phyloP scores from a whole-genome alignment of 176 grass and related monocot species.

The Aegilops longissima region DNA sequence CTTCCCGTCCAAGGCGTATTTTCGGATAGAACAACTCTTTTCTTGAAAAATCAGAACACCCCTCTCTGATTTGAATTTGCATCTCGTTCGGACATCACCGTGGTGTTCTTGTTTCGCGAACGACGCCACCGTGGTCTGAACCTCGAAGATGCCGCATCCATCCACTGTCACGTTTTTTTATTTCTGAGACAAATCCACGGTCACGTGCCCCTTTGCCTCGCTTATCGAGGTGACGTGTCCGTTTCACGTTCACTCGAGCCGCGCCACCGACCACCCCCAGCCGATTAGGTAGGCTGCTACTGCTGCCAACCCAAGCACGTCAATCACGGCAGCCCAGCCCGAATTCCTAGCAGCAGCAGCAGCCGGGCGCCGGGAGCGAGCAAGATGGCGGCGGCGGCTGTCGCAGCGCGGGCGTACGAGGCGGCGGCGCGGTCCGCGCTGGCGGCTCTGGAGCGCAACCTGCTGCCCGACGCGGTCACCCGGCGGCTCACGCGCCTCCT shows the following conservation, averaged over 20 bases:
- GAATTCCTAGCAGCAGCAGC: background rate
- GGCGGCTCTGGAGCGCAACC: constrained; percentile 76
- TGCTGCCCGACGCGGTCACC: constrained; percentile 73
- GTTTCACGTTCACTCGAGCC: background rate
- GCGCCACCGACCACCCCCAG: no score
- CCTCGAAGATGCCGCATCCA: no score
- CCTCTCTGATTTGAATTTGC: no score
- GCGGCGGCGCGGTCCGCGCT: constrained; percentile 54
- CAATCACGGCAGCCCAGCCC: background rate
- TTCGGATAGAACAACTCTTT: no score
- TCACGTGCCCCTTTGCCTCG: background rate
- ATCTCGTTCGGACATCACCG: no score
- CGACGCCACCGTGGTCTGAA: no score
- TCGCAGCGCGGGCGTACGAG: constrained; percentile 46
- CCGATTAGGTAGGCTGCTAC: no score
- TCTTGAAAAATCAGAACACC: no score
- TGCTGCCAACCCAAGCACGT: background rate
- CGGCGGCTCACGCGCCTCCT: constrained; percentile 73
- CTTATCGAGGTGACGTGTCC: background rate
- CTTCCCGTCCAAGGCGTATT: no score
- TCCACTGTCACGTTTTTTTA: no score
- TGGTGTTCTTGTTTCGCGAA: no score
- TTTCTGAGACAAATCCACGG: no score
- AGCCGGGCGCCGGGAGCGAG: background rate
- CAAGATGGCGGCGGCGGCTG: constrained; percentile 19